These are phyloP conservation scores for Aspergillus avenaceus DNA, from an alignment of 495 filamentous ascomycete genomes.

Conservation along the genomic window DNA sequence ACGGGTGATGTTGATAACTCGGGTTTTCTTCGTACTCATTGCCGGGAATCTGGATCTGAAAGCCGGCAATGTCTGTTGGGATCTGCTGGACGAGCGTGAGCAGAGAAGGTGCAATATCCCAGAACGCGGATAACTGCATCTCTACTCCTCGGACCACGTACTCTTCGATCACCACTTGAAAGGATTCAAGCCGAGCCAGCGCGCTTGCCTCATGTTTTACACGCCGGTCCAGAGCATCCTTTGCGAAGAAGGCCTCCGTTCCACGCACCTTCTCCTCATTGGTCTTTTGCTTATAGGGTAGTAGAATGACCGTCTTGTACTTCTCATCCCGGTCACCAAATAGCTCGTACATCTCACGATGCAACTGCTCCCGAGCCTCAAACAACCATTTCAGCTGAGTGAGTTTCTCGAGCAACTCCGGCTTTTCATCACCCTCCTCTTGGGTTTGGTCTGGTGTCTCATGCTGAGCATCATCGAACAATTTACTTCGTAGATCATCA, in stretches of 20 bases:
- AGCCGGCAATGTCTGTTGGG: slow-evolving; percentile 55
- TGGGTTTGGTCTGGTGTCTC: slow-evolving; percentile 77
- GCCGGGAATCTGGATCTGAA: slow-evolving; percentile 62
- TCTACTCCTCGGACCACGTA: slow-evolving; percentile 87
- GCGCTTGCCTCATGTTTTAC: slow-evolving; percentile 60
- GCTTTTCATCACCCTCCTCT: slow-evolving; percentile 92
- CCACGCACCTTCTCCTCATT: slow-evolving; percentile 70
- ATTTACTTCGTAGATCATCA: slow-evolving; percentile 61
- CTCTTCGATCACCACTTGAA: slow-evolving; percentile 75
- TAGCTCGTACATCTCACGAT: slow-evolving; percentile 78
- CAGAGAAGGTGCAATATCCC: slow-evolving; percentile 91
- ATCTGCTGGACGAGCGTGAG: slow-evolving; percentile 73
- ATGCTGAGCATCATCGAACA: slow-evolving; percentile 69
- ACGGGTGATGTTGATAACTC: slow-evolving; percentile 66
- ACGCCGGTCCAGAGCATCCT: slow-evolving; percentile 68
- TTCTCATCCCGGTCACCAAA: slow-evolving; percentile 77
- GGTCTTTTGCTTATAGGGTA: slow-evolving; percentile 69
- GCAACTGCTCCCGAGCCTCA: slow-evolving; percentile 81
- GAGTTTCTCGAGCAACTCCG: slow-evolving; percentile 88
- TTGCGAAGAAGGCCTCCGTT: slow-evolving; percentile 74
- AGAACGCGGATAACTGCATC: slow-evolving; percentile 86
- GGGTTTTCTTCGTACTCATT: slow-evolving; percentile 85
- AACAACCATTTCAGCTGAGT: slow-evolving; percentile 97
- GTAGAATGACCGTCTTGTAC: slow-evolving; percentile 75
- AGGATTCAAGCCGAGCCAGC: slow-evolving; percentile 68